A percentile compares a stretch with the other conserved stretches of the same genome.
Conservation (phyloP, 352 stramenopile species). For the Phytophthora multivora region DNA sequence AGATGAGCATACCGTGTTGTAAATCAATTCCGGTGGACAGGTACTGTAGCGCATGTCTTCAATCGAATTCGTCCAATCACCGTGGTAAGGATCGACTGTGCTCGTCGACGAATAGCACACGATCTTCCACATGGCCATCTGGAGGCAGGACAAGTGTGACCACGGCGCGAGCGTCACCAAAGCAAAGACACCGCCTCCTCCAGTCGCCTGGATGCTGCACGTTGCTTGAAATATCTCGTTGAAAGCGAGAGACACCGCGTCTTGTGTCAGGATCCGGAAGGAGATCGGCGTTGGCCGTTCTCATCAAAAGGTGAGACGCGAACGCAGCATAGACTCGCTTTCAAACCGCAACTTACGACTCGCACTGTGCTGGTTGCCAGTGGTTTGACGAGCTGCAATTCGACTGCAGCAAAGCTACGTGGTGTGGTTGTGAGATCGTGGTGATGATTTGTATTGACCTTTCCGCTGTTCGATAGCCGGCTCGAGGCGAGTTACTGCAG, state of each 20-base stretch:
- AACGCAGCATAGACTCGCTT: conserved; percentile 1
- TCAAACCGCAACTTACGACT: conserved; percentile 5
- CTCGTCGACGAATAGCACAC: conserved; percentile 4
- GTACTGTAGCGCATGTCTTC: conserved; percentile 6
- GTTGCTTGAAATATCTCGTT: conserved; percentile 24
- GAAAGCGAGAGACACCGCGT: conserved; percentile 19
- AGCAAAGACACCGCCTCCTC: background rate
- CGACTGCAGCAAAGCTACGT: conserved; percentile 14
- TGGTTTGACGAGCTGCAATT: background rate
- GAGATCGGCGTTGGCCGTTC: conserved; percentile 19
- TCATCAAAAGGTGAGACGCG: conserved; percentile 12
- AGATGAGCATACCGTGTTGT: conserved; percentile 28
- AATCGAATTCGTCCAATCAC: conserved; percentile 18
- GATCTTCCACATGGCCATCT: conserved; percentile 13
- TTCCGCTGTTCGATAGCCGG: conserved; percentile 29
- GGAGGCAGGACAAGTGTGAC: background rate
- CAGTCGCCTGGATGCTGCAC: background rate
- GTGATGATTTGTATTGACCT: conserved; percentile 18
- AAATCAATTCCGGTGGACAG: conserved; percentile 27
- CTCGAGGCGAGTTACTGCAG: background rate
- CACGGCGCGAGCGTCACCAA: conserved; percentile 18
- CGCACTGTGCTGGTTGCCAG: conserved; percentile 6
- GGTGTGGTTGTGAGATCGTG: conserved; percentile 2
- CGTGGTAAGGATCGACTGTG: background rate
- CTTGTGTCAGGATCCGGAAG: conserved; percentile 17